phyloP scores from a whole-genome alignment of 805 yeast species.

The Tetrapisispora pingtungensis region DNA sequence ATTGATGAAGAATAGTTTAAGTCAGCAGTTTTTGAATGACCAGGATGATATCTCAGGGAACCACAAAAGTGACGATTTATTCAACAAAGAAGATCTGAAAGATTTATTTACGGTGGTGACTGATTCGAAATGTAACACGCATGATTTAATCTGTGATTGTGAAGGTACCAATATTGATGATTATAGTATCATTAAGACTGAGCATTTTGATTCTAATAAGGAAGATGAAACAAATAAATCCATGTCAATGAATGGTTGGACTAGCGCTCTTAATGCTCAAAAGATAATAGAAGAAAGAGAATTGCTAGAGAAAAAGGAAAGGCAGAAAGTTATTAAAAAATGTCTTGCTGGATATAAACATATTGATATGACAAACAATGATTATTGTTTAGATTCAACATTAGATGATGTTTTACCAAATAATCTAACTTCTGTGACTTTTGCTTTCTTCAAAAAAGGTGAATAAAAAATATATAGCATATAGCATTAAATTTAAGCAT shows the following conservation, averaged over 20 bases:
- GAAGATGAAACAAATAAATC: background rate
- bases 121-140: conserved; percentile 55
- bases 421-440: conserved; percentile 12
- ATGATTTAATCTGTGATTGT: conserved; percentile 64
- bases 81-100: conserved; percentile 56
- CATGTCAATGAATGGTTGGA: conserved; percentile 32
- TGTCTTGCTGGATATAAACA: conserved; percentile 59
- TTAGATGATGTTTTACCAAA: conserved; percentile 13
- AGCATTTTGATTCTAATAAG: background rate
- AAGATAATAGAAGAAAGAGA: conserved; percentile 17
- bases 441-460: conserved; percentile 22
- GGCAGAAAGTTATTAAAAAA: conserved; percentile 38
- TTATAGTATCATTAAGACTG: conserved; percentile 10
- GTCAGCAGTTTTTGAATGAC: conserved; percentile 55
- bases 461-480: background rate
- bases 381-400: conserved; percentile 12
- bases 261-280: conserved; percentile 43
- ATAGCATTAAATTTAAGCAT: background rate
- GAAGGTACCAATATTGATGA: conserved; percentile 39
- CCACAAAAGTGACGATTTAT: conserved; percentile 50
- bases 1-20: conserved; percentile 67
- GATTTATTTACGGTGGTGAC: conserved; percentile 58
- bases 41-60: conserved; percentile 17
- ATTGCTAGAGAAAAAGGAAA: conserved; percentile 18
- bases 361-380: conserved; percentile 36